Evolutionary conservation across 768 basidiomycete species (phyloP).

Genomic region (Lentinula detonsa): DNA sequence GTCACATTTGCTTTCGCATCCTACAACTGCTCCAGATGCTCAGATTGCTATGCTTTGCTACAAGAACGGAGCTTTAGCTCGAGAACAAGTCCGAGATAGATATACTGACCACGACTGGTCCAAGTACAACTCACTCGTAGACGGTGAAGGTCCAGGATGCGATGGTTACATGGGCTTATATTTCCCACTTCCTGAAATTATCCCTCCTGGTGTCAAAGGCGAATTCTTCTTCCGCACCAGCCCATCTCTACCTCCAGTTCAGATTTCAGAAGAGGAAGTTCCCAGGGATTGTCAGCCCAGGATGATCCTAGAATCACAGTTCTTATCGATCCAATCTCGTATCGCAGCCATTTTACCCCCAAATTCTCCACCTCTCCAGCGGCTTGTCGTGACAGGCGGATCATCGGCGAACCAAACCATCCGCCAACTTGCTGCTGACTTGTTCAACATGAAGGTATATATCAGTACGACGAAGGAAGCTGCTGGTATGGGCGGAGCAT

Average conservation of each 20-base stretch:
- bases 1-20: conserved; percentile 71
- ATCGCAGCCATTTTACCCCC: conserved; percentile 62
- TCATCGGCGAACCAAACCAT: conserved; percentile 70
- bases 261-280: conserved; percentile 25
- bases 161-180: conserved; percentile 65
- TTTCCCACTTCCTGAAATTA: conserved; percentile 84
- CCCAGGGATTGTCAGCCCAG: conserved; percentile 54
- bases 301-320: conserved; percentile 79
- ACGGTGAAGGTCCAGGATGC: conserved; percentile 48
- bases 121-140: conserved; percentile 62
- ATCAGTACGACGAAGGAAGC: conserved; percentile 64
- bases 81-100: conserved; percentile 68
- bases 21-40: conserved; percentile 45
- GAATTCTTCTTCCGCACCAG: conserved; percentile 53
- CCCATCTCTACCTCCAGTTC: conserved; percentile 19
- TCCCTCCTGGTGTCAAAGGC: conserved; percentile 73
- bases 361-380: conserved; percentile 44
- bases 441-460: conserved; percentile 74
- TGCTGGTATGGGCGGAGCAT: conserved; percentile 65
- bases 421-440: conserved; percentile 68
- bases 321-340: conserved; percentile 73
- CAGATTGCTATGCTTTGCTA: conserved; percentile 92
- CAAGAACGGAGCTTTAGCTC: conserved; percentile 81
- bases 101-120: conserved; percentile 60
- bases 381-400: conserved; percentile 76